These are phyloP conservation scores for Paraurostyla sp. DNA, from an alignment of 73 alveolate species.

Conservation along the genomic window DNA sequence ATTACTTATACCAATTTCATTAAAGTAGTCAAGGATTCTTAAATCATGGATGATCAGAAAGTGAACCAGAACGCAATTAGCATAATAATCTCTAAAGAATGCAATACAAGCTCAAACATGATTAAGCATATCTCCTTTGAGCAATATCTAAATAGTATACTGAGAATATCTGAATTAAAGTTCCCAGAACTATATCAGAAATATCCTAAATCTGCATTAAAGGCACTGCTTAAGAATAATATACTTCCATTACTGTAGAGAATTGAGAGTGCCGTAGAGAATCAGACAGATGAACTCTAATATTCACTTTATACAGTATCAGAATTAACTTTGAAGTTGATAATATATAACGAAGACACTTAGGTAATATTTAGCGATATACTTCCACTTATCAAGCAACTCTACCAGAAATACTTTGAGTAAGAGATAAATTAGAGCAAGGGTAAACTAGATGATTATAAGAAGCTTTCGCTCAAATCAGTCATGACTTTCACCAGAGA, in stretches of 20 bases:
- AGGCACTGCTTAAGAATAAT: constrained; percentile 21
- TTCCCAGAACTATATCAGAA: constrained; percentile 4
- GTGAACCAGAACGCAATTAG: constrained; percentile 2
- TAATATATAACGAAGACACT: constrained; percentile 19
- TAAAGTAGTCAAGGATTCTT: constrained; percentile 44
- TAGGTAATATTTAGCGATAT: constrained; percentile 33
- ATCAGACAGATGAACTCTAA: constrained; percentile 27
- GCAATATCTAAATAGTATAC: constrained; percentile 19
- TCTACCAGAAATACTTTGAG: constrained; percentile 42
- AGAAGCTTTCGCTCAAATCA: constrained; percentile 23
- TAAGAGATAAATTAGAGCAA: constrained; percentile 18
- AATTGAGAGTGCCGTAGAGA: constrained; percentile 53
- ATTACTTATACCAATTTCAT: constrained; percentile 49
- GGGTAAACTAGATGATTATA: constrained; percentile 7
- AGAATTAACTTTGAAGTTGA: constrained; percentile 25
- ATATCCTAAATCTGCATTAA: constrained; percentile 34
- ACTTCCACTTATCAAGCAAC: constrained; percentile 9
- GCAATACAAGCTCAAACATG: constrained; percentile 29
- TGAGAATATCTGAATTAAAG: constrained; percentile 22
- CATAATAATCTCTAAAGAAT: constrained; percentile 53
- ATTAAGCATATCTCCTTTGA: constrained; percentile 29
- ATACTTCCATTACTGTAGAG: constrained; percentile 40
- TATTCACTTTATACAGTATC: constrained; percentile 52
- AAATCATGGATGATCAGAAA: constrained; percentile 12
- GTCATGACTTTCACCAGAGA: constrained; percentile 52